These are phyloP conservation scores for Codiaeum variegatum DNA, from an alignment of 441 rosid genomes.

Conservation along the genomic window DNA sequence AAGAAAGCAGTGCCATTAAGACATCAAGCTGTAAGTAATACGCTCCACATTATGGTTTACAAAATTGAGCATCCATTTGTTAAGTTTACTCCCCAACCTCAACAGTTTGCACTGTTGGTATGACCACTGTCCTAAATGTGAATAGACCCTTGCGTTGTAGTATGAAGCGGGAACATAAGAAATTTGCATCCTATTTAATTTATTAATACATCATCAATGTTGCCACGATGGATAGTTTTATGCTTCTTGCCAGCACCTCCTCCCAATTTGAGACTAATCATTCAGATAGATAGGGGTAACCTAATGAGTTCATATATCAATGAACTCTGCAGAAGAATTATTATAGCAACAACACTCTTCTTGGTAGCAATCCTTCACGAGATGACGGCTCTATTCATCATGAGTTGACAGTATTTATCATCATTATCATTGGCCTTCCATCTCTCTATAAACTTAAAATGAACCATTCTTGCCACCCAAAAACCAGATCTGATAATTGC, in stretches of 20 bases:
- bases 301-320: slow-evolving; percentile 1
- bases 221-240: too few relatives aligned
- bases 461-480: not conserved
- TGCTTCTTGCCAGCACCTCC: too few relatives aligned
- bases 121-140: not conserved
- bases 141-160: not conserved
- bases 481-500: not conserved
- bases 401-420: not conserved
- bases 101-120: not conserved
- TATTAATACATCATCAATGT: not conserved
- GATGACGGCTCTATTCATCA: not conserved
- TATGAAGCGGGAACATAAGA: not conserved
- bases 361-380: not conserved
- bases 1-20: not conserved
- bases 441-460: not conserved
- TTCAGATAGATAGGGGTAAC: too few relatives aligned
- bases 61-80: not conserved
- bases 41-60: not conserved
- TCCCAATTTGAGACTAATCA: too few relatives aligned
- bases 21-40: not conserved
- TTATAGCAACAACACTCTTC: too few relatives aligned
- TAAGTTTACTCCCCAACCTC: slow-evolving; percentile 13
- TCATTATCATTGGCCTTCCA: not conserved
- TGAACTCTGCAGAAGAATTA: not conserved
- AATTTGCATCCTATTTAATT: not conserved